Evolutionary conservation across 106 monocot species (phyloP), one percentile per base, ranked within the genome.

Genomic region (Dioscorea zingiberensis): DNA sequence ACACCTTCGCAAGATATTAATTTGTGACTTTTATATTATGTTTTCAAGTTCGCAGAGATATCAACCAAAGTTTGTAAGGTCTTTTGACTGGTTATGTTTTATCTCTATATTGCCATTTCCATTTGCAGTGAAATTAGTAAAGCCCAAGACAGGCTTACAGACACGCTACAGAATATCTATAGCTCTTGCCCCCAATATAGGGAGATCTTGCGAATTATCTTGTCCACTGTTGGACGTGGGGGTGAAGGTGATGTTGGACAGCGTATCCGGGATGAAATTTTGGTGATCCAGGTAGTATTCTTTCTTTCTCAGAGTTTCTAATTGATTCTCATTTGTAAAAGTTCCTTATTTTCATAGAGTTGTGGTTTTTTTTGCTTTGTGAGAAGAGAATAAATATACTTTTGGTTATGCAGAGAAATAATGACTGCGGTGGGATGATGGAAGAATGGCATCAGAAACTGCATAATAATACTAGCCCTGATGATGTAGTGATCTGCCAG

Each of bases 171-270:
- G 62, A 63, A 80, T 68, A 60, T 73, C 54, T 92, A 88, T 66
- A 76, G 70, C 71, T 76, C 19, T 57, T 75, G 44, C 11, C 92
- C 97, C 12, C 77, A 92, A 18, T 78, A 78, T 61, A 75, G 82
- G 62, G 97, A 98, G 70, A 69, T 89, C 13, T 15, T 86, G 55
- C 81, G 92, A 59, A 79, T 98, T 59, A 92, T 92, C 30, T 61
- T 98, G 85, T 76, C 92, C 29, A 82, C 86, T 73, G 92, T 98
- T 69, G 97, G 97, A 44, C 97, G 97, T 64, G 97, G 92, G 54
- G 97, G 89, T 63, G 97, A 98, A 86, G 97, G 97, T 73, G 97
- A 98, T 80, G 92, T 98, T 27, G 92, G 97, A 7, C 97, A 98
- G 65, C 88, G 97, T 32, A 98, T 98, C 28, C 77, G 97, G 21